phyloP scores from a whole-genome alignment of 192 early-diverging fungal species.

The Chytriomyces hyalinus region DNA sequence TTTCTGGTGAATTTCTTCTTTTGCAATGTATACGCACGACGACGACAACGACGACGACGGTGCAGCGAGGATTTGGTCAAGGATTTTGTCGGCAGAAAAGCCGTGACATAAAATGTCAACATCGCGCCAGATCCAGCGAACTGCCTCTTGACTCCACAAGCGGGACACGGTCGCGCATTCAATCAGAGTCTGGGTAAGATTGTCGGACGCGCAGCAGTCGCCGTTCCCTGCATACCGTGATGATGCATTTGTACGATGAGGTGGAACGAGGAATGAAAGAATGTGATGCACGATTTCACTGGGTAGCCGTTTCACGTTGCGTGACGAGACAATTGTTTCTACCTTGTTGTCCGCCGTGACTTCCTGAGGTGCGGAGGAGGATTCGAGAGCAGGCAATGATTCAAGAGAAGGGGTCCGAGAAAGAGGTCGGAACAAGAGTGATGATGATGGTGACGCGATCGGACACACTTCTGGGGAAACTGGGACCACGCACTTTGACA shows the following conservation, averaged over 20 bases:
- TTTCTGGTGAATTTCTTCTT: background rate
- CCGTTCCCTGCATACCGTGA: background rate
- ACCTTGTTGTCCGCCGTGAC: too few species aligned
- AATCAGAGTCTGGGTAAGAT: background rate
- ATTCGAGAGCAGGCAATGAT: too few species aligned
- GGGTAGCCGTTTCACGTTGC: background rate
- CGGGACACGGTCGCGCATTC: background rate
- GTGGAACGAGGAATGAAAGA: slow-evolving; percentile 3
- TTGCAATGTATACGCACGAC: background rate
- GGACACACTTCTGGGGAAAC: too few species aligned
- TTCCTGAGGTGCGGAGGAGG: too few species aligned
- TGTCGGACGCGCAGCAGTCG: background rate
- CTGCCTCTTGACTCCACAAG: slow-evolving; percentile 20
- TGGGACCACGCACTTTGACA: too few species aligned
- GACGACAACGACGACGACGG: background rate
- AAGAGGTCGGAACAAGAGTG: too few species aligned
- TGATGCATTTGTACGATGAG: background rate
- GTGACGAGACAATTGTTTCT: too few species aligned
- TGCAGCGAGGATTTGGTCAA: slow-evolving; percentile 3
- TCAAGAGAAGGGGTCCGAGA: too few species aligned
- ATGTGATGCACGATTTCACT: slow-evolving; percentile 6
- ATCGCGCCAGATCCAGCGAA: slow-evolving; percentile 24
- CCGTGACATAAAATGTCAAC: slow-evolving; percentile 15
- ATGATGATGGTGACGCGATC: too few species aligned
- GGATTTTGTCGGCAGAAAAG: background rate